These are phyloP conservation scores for Didymella pomorum DNA, from an alignment of 2,329 filamentous ascomycete genomes.

Conservation along the genomic window DNA sequence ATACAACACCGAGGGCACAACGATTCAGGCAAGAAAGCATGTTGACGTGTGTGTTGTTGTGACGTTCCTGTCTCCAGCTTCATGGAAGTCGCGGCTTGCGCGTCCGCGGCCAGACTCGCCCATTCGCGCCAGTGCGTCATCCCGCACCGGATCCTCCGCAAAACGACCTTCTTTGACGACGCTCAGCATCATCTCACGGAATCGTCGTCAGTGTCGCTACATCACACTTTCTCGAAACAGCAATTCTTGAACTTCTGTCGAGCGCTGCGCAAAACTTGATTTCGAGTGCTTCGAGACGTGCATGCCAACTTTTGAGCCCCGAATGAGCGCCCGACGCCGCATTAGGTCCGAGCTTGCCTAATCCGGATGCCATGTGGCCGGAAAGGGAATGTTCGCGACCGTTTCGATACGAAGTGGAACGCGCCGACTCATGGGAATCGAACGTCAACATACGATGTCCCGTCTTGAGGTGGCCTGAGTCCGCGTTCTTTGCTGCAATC, in stretches of 20 bases:
- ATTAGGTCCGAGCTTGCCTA: slow-evolving; percentile 3
- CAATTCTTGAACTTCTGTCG: slow-evolving; percentile 9
- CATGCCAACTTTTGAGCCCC: slow-evolving; percentile 14
- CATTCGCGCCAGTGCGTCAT: slow-evolving; percentile 4
- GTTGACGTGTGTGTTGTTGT: background rate
- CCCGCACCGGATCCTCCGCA: background rate
- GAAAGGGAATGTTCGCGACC: slow-evolving; percentile 6
- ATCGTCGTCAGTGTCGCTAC: background rate
- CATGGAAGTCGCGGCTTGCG: background rate
- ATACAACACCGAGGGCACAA: background rate
- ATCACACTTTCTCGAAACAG: slow-evolving; percentile 10
- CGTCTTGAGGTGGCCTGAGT: background rate
- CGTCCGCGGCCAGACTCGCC: slow-evolving; percentile 5
- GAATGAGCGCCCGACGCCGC: slow-evolving; percentile 2
- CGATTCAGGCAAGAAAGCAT: slow-evolving; percentile 1
- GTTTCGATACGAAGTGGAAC: slow-evolving; percentile 16
- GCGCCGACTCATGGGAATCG: background rate
- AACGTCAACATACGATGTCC: background rate
- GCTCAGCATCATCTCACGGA: slow-evolving; percentile 3
- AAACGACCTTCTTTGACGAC: background rate
- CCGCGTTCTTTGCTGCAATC: background rate
- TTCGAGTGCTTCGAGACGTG: slow-evolving; percentile 5
- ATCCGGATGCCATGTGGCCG: background rate
- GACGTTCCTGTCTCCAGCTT: background rate
- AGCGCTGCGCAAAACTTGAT: slow-evolving; percentile 19